These are phyloP conservation scores for Ustilago trichophora DNA, from an alignment of 1,284 basidiomycete species.

Conservation along the genomic window DNA sequence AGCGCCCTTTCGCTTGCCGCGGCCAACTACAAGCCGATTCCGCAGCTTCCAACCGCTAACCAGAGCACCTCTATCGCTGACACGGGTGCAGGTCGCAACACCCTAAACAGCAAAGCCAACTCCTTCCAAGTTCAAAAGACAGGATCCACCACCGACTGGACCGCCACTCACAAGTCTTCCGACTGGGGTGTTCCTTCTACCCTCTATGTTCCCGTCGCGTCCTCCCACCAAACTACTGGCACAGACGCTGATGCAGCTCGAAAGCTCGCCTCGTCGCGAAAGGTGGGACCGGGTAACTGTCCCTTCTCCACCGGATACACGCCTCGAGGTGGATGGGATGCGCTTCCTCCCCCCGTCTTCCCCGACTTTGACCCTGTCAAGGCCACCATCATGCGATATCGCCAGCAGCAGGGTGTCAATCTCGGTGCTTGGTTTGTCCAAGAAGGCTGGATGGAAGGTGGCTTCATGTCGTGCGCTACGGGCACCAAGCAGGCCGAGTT, in stretches of 20 bases:
- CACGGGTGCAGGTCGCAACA: constrained; percentile 10
- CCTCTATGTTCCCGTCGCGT: constrained; percentile 47
- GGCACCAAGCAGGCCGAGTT: constrained; percentile 71
- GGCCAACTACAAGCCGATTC: constrained; percentile 66
- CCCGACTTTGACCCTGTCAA: constrained; percentile 58
- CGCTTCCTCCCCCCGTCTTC: constrained; percentile 50
- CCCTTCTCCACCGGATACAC: constrained; percentile 54
- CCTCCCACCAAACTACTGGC: constrained; percentile 12
- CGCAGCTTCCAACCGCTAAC: constrained; percentile 44
- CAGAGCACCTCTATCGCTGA: constrained; percentile 8
- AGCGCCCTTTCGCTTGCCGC: constrained; percentile 57
- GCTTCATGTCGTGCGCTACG: constrained; percentile 74
- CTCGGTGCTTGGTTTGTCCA: constrained; percentile 72
- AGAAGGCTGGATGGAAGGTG: constrained; percentile 80
- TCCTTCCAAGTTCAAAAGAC: constrained; percentile 39
- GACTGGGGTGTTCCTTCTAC: constrained; percentile 56
- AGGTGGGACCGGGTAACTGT: constrained; percentile 59
- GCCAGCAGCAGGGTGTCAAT: constrained; percentile 61
- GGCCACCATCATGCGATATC: constrained; percentile 61
- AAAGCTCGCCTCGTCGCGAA: constrained; percentile 33
- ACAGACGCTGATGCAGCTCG: constrained; percentile 11
- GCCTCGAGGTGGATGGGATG: constrained; percentile 52
- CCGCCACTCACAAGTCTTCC: constrained; percentile 29
- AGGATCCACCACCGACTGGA: constrained; percentile 22
- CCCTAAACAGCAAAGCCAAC: constrained; percentile 22